Percentiles rank a stretch among this genome's conserved stretches.
Conservation (phyloP, 116 monocot species). For the Phalaenopsis hybrid region DNA sequence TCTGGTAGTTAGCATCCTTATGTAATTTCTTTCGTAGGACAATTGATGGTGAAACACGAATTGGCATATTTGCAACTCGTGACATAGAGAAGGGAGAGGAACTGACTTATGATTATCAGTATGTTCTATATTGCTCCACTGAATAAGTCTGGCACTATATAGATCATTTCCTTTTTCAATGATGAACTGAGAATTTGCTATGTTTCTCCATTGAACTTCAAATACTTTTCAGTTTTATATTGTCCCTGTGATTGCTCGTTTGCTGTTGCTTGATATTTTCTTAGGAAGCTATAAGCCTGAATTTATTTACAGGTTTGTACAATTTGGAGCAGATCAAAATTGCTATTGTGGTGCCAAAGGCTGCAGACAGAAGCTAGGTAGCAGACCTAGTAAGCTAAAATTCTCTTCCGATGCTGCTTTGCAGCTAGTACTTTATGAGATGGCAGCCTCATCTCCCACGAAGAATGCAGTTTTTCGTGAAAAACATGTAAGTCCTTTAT, state of each 20-base stretch:
- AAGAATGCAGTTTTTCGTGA: slow-evolving; percentile 30
- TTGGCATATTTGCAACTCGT: slow-evolving; percentile 91
- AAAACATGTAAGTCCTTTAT: slow-evolving; percentile 29
- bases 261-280: not conserved
- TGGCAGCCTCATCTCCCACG: slow-evolving; percentile 30
- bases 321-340: slow-evolving; percentile 97
- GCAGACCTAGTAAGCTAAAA: slow-evolving; percentile 52
- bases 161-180: not conserved
- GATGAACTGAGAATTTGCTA: not conserved
- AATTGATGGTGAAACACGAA: slow-evolving; percentile 87
- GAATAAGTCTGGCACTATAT: not conserved
- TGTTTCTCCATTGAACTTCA: not conserved
- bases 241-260: not conserved
- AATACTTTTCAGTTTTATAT: not conserved
- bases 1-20: slow-evolving; percentile 1
- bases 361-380: slow-evolving; percentile 79
- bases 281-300: slow-evolving; percentile 1
- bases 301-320: slow-evolving; percentile 71
- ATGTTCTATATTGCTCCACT: slow-evolving; percentile 14
- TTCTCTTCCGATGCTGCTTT: slow-evolving; percentile 40
- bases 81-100: slow-evolving; percentile 80
- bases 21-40: slow-evolving; percentile 48
- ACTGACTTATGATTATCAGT: slow-evolving; percentile 93
- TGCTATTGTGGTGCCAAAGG: slow-evolving; percentile 79
- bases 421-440: slow-evolving; percentile 35